Evolutionary conservation across 202 grass and related monocot genomes (phyloP).

Genomic region (Bolboschoenoplectus hybrid): DNA sequence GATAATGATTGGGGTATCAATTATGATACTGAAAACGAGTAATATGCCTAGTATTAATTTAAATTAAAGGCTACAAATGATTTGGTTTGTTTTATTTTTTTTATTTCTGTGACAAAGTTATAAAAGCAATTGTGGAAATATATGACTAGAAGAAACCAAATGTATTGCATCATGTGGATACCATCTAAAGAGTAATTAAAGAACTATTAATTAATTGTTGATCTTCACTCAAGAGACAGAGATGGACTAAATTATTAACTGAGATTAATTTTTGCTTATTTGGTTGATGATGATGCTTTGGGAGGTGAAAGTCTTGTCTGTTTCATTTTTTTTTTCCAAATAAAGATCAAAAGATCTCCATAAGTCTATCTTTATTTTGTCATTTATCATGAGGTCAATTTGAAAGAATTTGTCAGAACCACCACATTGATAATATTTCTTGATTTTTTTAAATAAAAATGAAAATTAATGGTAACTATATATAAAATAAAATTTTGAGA

Average conservation of each 20-base stretch:
- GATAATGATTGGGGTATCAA: background rate
- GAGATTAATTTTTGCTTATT: too few relatives aligned
- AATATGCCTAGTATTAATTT: background rate
- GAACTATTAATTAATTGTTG: too few relatives aligned
- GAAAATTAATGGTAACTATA: too few relatives aligned
- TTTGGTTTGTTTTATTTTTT: slow-evolving; percentile 7
- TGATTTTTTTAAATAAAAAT: too few relatives aligned
- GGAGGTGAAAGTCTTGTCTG: background rate
- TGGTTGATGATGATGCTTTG: too few relatives aligned
- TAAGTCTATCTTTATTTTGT: background rate
- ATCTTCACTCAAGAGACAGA: too few relatives aligned
- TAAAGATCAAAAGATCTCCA: background rate
- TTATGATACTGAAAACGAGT: slow-evolving; percentile 8
- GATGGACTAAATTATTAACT: too few relatives aligned
- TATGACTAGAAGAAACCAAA: background rate
- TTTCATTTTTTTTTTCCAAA: background rate
- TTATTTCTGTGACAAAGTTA: background rate
- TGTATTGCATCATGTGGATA: background rate
- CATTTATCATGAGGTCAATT: background rate
- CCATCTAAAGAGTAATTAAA: background rate
- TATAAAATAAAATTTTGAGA: too few relatives aligned
- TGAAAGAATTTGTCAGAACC: background rate
- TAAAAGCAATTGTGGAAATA: background rate
- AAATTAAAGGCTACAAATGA: background rate
- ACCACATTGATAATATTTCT: background rate